Evolutionary conservation across 2,329 filamentous ascomycete species (phyloP), one percentile per base, ranked within the genome.

Genomic region (Coniosporium tulheliwenetii): DNA sequence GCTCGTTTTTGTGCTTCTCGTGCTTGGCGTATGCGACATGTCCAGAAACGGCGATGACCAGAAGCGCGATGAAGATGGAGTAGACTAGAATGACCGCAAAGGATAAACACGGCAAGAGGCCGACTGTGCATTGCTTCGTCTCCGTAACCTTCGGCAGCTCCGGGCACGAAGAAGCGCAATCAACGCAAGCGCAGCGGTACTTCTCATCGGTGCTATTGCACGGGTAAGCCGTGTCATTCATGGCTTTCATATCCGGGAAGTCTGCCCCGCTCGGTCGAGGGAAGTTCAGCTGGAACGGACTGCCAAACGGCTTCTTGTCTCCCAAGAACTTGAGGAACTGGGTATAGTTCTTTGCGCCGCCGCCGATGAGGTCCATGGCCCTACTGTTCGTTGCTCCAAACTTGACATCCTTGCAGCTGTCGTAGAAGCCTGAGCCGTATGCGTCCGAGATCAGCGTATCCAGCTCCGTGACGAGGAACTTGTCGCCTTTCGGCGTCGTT

Each of bases 401-500:
- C 57, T 98, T 98, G 62, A 98, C 89, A 59, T 98, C 86, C 63
- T 96, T 96, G 68, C 91, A 98, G 63, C 91, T 98, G 61, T 94
- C 74, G 58, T 87, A 98, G 65, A 98, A 93, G 1, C 83, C 86
- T 8, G 75, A 71, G 36, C 85, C 87, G 57, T 93, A 96, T 40
- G 81, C 70, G 42, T 86, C 71, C 2, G 85, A 85, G 50, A 95
- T 77, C 5, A 96, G 66, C 54, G 95, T 89, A 55, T 95, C 87
- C 15, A 98, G 65, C 63, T 95, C 85, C 1, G 82, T 85, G 10
- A 95, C 86, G n/a, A 85, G 61, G 43, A 65, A 63, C 48, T 79
- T 78, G 60, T 71, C 56, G 47, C 65, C 59, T 60, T 70, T 84
- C 15, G 71, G 60, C 46, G 75, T 72, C 0, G 79, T 81, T 40